Percentiles rank a stretch among this genome's conserved stretches.
phyloP scores from a whole-genome alignment of 2,329 filamentous ascomycete genomes.

The Monosporascus sp. region DNA sequence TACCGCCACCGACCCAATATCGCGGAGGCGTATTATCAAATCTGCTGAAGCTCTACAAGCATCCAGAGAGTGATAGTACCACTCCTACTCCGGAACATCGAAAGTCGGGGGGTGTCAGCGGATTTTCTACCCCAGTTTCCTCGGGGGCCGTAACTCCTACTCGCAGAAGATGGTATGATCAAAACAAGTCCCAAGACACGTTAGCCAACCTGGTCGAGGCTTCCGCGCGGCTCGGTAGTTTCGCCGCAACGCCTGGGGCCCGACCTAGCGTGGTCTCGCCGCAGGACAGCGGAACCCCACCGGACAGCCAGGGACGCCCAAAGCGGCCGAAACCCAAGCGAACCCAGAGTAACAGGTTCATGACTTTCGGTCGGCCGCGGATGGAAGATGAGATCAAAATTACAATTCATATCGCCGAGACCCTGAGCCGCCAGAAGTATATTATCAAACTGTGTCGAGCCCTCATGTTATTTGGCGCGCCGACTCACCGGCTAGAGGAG shows the following conservation, averaged over 20 bases:
- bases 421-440: conserved; percentile 75
- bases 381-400: conserved; percentile 42
- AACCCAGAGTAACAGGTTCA: conserved; percentile 29
- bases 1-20: conserved; percentile 36
- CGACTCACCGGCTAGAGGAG: conserved; percentile 82
- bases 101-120: conserved; percentile 22
- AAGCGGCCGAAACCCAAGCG: conserved; percentile 34
- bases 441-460: conserved; percentile 77
- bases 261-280: not conserved
- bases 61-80: conserved; percentile 21
- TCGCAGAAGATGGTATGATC: conserved; percentile 44
- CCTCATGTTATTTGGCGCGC: conserved; percentile 83
- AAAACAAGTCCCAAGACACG: conserved; percentile 42
- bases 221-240: conserved; percentile 37
- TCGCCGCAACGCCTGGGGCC: conserved; percentile 11
- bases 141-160: conserved; percentile 39
- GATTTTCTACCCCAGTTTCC: conserved; percentile 29
- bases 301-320: conserved; percentile 18
- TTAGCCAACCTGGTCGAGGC: conserved; percentile 43
- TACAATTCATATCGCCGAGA: conserved; percentile 55
- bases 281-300: conserved; percentile 5
- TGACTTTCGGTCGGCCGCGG: conserved; percentile 32
- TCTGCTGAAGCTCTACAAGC: conserved; percentile 42
- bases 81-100: conserved; percentile 20
- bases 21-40: conserved; percentile 42